Evolutionary conservation across 768 basidiomycete genomes (phyloP), one percentile per base, ranked within the genome.

Genomic region (Leccinum imitatum): DNA sequence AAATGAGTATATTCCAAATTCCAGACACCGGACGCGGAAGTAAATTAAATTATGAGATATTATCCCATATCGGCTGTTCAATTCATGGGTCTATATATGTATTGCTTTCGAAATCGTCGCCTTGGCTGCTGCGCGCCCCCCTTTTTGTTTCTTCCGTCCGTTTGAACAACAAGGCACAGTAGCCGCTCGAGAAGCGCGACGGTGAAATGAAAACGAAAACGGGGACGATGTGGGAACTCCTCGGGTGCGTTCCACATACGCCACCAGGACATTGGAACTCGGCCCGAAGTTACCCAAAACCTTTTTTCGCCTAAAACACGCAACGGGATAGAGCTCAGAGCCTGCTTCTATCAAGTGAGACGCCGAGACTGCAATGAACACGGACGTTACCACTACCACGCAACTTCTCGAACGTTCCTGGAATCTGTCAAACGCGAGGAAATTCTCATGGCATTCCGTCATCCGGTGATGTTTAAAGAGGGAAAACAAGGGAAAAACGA

Each of bases 381-480:
- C 21, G 13, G 44, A 46, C 44, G 44, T 46, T 46, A 46, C 44
- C 19, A 46, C 44, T 15, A 35, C 37, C 50, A 62, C 19, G 6
- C 44, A 19, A 19, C 44, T 46, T 46, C n/a, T 53, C 54, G 47
- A 41, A 52, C 37, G 65, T 67, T 44, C 65, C 62, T 63, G 48
- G 58, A 52, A 25, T 37, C 47, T 39, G 35, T 31, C 23, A n/a
- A 33, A 48, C 44, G 44, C 44, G 19, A 46, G 19, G 41, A 19
- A 19, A 19, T 46, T 46, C 59, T 64, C 66, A 67, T 53, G 59
- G 39, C 56, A 61, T 67, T 59, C 59, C 66, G 66, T 67, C 63
- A 67, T 60, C n/a, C 15, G 23, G 14, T 11, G 23, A 44, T 56
- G 47, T 52, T n/a, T 19, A 11, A 41, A 19, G 19, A 11, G 39